A percentile compares a stretch with the other conserved stretches of the same genome.
These are phyloP conservation scores for Trichoderma orchidacearum DNA, from an alignment of 495 filamentous ascomycete genomes.

Conservation along the genomic window DNA sequence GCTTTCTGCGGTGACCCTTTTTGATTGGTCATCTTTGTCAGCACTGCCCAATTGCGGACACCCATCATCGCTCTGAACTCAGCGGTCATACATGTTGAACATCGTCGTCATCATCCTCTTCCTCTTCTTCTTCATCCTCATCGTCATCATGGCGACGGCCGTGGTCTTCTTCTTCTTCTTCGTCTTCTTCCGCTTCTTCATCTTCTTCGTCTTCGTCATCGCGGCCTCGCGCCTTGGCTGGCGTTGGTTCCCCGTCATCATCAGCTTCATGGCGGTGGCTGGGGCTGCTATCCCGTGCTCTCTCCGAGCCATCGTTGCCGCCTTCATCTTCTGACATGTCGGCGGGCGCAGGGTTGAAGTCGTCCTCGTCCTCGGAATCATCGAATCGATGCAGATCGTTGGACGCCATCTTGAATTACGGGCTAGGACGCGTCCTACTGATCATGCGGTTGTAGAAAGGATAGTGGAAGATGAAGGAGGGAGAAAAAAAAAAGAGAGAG, in stretches of 20 bases:
- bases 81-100: slow-evolving; percentile 20
- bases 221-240: slow-evolving; percentile 11
- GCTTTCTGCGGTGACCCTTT: slow-evolving; percentile 67
- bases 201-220: slow-evolving; percentile 28
- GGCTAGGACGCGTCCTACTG: not conserved
- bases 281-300: slow-evolving; percentile 8
- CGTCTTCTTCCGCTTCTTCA: slow-evolving; percentile 39
- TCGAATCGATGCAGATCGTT: slow-evolving; percentile 30
- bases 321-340: slow-evolving; percentile 51
- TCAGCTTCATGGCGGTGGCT: slow-evolving; percentile 26
- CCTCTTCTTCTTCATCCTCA: slow-evolving; percentile 46
- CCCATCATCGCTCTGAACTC: not conserved
- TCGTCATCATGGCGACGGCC: slow-evolving; percentile 36
- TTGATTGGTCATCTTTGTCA: slow-evolving; percentile 7
- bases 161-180: slow-evolving; percentile 40
- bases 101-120: slow-evolving; percentile 23
- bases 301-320: slow-evolving; percentile 20
- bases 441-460: not conserved
- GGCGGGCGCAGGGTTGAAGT: slow-evolving; percentile 54
- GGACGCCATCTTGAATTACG: slow-evolving; percentile 27
- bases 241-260: slow-evolving; percentile 29
- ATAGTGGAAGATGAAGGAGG: not conserved
- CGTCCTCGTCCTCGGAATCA: slow-evolving; percentile 60
- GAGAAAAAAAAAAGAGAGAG: not conserved
- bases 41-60: not conserved